Conservation (phyloP, 2,329 filamentous ascomycete genomes). For the Pyricularia grisea region DNA sequence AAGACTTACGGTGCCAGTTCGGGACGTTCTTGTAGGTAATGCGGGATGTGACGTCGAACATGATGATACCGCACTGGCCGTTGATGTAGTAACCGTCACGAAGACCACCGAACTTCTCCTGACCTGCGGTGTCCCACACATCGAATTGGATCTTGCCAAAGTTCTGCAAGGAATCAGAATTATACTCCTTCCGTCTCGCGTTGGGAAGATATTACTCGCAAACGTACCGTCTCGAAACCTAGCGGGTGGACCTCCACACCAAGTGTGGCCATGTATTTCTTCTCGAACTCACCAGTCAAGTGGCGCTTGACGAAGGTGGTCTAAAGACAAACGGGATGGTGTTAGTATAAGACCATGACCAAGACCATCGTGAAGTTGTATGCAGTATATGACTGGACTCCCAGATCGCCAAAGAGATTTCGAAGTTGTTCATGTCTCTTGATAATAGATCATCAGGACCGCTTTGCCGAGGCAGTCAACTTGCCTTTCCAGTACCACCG, state of each 20-base stretch:
- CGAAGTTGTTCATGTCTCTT: background rate
- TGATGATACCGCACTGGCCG: constrained; percentile 99
- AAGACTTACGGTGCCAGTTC: constrained; percentile 89
- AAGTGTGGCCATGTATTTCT: constrained; percentile 99
- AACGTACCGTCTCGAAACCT: constrained; percentile 89
- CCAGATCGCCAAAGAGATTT: background rate
- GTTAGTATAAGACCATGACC: constrained; percentile 12
- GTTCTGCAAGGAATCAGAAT: constrained; percentile 55
- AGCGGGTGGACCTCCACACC: constrained; percentile 99
- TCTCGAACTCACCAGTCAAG: constrained; percentile 99
- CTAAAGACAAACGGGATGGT: constrained; percentile 35
- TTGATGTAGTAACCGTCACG: constrained; percentile 99
- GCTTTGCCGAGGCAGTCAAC: constrained; percentile 16
- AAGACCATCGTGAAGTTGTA: background rate
- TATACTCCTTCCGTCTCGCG: constrained; percentile 2
- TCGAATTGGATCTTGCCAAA: constrained; percentile 95
- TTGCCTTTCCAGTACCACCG: constrained; percentile 98
- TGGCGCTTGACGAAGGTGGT: constrained; percentile 99
- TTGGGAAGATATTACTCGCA: constrained; percentile 5
- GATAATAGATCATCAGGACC: background rate
- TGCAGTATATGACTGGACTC: background rate
- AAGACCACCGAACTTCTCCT: constrained; percentile 99
- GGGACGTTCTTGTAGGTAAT: constrained; percentile 99
- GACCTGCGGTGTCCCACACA: constrained; percentile 97
- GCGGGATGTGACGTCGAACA: constrained; percentile 98